Base-by-base conservation (phyloP, 495 filamentous ascomycete genomes). In the Aspergillus homomorphus region DNA sequence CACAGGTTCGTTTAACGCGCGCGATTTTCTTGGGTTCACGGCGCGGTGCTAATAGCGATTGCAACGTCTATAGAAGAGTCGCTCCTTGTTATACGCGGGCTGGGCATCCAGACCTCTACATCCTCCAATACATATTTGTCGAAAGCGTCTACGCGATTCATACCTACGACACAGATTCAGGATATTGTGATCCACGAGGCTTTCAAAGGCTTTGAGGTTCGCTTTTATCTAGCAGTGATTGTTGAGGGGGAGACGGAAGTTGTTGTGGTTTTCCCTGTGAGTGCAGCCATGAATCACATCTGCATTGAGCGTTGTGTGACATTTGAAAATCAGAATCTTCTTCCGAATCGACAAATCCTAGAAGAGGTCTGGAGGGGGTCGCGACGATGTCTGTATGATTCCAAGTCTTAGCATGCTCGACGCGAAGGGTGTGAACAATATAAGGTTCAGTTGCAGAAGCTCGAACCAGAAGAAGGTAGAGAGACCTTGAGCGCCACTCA, bases 151-250 rank as follows among this genome's bases (percentile, higher is more conserved):
- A 91, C 91, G 54, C 78, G 92, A 57, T 99, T 98, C 68, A 98
- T 99, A 28, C 94, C 95, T 4, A 96, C 94, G 1, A 89, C 85
- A 2, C 84, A 89, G 67, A 95, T 98, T 43, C 87, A 89, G 54
- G 94, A 98, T 73, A 87, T 98, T 56, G 82, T 96, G 56, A 89
- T 99, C 46, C 91, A 97, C 71, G 94, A 99, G 72, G 94, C 93
- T 30, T 98, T 98, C 74, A 84, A 84, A 58, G 93, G 94, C 43
- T 95, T 96, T 68, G 90, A 91, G 72, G 93, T 97, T 49, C 77
- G 87, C 54, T 95, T 91, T 69, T 96, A 96, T 71, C 77, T 99
- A 15, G 84, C 87, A 10, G 89, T 98, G 12, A 87, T 96, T 61
- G 92, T 98, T 49, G 89, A 96, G 66, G 93, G 89, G 41, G 94